Evolutionary conservation across 208 protist genomes (phyloP).

Genomic region (Acanthamoeba lenticulata): DNA sequence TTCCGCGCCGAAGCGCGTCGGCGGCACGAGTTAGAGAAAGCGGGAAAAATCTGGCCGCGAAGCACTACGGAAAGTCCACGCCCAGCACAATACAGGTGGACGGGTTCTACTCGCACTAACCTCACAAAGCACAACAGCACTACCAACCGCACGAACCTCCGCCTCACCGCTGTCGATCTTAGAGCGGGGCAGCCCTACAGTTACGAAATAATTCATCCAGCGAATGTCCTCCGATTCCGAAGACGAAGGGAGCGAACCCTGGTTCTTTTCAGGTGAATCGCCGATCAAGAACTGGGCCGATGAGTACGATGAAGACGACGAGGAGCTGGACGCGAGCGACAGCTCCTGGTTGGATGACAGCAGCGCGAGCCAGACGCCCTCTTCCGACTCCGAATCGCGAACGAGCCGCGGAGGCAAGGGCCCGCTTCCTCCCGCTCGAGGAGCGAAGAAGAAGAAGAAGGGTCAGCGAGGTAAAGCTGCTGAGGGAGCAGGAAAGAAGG

Average conservation of each 20-base stretch:
- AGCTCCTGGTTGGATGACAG: not conserved
- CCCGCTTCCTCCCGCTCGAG: not conserved
- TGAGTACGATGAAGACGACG: not conserved
- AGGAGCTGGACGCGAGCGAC: not conserved
- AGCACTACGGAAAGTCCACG: too few relatives aligned
- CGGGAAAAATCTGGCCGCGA: too few relatives aligned
- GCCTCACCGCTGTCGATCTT: too few relatives aligned
- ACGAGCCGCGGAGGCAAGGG: not conserved
- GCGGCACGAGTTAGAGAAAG: too few relatives aligned
- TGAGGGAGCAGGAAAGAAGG: not conserved
- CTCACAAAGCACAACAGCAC: too few relatives aligned
- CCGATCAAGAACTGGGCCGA: conserved; percentile 13
- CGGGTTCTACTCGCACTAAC: too few relatives aligned
- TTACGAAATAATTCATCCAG: too few relatives aligned
- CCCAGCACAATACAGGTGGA: too few relatives aligned
- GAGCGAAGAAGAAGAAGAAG: not conserved
- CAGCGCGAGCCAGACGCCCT: not conserved
- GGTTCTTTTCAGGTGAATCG: not conserved
- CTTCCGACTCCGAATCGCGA: not conserved
- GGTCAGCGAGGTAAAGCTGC: not conserved
- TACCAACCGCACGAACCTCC: too few relatives aligned
- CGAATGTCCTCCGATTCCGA: not conserved
- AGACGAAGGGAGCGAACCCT: not conserved
- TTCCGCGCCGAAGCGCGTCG: too few relatives aligned
- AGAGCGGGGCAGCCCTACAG: too few relatives aligned